A percentile compares a stretch with the other conserved stretches of the same genome.
phyloP scores from a whole-genome alignment of 2,329 filamentous ascomycete species.

The Trichophyton schoenleinii region DNA sequence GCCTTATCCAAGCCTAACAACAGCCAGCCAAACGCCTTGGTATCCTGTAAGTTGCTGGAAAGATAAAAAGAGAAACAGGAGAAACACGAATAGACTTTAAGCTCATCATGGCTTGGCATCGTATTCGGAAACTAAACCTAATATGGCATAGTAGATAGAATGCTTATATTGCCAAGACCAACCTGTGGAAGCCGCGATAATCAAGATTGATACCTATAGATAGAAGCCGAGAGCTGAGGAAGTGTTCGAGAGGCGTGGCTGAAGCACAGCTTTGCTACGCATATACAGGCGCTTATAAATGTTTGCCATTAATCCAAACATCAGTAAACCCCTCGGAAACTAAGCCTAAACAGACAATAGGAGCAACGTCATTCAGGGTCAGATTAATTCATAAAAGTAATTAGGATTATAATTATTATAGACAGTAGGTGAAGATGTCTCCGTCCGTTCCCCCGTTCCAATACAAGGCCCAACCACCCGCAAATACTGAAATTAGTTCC shows the following conservation, averaged over 20 bases:
- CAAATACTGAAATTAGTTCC: background rate
- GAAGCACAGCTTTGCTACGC: background rate
- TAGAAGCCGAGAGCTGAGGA: background rate
- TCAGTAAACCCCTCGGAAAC: background rate
- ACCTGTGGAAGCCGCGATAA: background rate
- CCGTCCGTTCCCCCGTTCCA: background rate
- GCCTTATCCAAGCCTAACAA: background rate
- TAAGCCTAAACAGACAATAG: background rate
- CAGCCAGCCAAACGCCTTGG: background rate
- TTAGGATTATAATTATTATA: background rate
- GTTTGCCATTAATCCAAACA: background rate
- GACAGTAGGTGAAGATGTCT: background rate
- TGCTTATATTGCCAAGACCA: background rate
- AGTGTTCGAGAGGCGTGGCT: background rate
- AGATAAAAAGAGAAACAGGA: background rate
- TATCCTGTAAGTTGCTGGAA: too few relatives aligned
- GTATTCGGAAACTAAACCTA: conserved; percentile 12
- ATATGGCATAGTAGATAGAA: background rate
- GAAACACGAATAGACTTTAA: background rate
- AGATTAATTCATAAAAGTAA: background rate
- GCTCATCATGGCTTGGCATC: background rate
- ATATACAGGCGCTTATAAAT: background rate
- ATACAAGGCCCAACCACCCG: background rate
- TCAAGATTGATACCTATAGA: background rate
- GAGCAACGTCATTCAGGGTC: background rate